Evolutionary conservation across 176 grass and related monocot species (phyloP).

Genomic region (Oryza coarctata): DNA sequence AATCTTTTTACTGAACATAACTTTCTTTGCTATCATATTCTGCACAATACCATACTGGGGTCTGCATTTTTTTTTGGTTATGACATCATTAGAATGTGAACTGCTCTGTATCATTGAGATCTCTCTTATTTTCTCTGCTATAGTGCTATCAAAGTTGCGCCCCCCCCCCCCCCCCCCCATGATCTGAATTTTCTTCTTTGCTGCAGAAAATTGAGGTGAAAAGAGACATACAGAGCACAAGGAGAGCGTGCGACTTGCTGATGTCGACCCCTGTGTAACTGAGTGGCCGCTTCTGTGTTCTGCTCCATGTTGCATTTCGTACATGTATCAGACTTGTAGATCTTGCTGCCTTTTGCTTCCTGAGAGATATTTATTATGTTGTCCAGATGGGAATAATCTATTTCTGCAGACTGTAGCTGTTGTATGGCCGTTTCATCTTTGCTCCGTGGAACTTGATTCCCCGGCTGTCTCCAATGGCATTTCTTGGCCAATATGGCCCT

Average conservation of each 20-base stretch:
- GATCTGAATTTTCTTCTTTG: background rate
- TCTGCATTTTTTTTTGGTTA: background rate
- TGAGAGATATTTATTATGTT: conserved; percentile 16
- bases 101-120: background rate
- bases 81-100: background rate
- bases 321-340: conserved; percentile 35
- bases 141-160: background rate
- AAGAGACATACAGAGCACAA: background rate
- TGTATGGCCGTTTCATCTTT: background rate
- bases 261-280: conserved; percentile 17
- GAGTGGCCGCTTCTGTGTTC: background rate
- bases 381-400: conserved; percentile 7
- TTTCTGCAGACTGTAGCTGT: conserved; percentile 5
- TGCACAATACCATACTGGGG: background rate
- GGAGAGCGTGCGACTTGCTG: conserved; percentile 19
- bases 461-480: background rate
- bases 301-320: conserved; percentile 18
- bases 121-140: background rate
- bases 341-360: background rate
- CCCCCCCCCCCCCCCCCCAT: rapidly evolving
- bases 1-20: background rate
- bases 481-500: background rate
- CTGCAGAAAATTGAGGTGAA: conserved; percentile 39
- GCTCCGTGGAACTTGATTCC: background rate
- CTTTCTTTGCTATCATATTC: background rate